Conservation (phyloP, 305 asterid species). For the Fraxinus xanthoxyloides region DNA sequence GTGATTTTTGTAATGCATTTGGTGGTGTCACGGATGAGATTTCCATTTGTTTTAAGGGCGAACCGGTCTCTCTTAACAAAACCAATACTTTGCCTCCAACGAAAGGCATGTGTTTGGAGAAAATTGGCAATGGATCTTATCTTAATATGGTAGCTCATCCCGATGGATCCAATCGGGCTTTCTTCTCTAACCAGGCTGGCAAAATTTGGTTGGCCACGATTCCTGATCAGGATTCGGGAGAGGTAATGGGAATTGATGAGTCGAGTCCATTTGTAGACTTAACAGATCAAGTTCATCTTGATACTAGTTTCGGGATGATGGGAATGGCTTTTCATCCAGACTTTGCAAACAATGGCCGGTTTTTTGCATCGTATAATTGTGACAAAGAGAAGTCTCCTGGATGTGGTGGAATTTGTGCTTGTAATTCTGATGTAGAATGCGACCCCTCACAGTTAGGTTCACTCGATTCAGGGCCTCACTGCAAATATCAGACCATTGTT, state of each 20-base stretch:
- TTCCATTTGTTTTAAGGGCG: constrained; percentile 69
- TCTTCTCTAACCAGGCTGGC: constrained; percentile 76
- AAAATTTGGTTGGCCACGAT: constrained; percentile 76
- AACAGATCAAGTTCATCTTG: constrained; percentile 74
- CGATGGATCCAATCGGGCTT: constrained; percentile 82
- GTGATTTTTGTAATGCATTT: constrained; percentile 72
- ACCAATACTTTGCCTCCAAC: constrained; percentile 46
- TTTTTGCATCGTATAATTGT: constrained; percentile 91
- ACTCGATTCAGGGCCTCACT: constrained; percentile 48
- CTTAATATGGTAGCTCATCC: constrained; percentile 92
- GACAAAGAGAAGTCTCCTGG: constrained; percentile 68
- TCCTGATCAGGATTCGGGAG: constrained; percentile 83
- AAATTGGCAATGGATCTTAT: constrained; percentile 64
- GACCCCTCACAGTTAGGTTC: constrained; percentile 79
- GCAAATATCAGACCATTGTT: constrained; percentile 64
- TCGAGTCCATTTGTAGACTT: constrained; percentile 81
- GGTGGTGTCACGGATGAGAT: constrained; percentile 45
- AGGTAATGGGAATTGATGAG: constrained; percentile 58
- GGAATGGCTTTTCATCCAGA: constrained; percentile 94
- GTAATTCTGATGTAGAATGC: constrained; percentile 83
- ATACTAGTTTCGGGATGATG: constrained; percentile 76
- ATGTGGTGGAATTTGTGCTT: constrained; percentile 82
- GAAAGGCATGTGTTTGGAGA: constrained; percentile 80
- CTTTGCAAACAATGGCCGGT: constrained; percentile 70
- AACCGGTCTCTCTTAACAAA: constrained; percentile 44